These are phyloP conservation scores for Colletotrichum liaoningense DNA, from an alignment of 2,329 filamentous ascomycete species.

Conservation along the genomic window DNA sequence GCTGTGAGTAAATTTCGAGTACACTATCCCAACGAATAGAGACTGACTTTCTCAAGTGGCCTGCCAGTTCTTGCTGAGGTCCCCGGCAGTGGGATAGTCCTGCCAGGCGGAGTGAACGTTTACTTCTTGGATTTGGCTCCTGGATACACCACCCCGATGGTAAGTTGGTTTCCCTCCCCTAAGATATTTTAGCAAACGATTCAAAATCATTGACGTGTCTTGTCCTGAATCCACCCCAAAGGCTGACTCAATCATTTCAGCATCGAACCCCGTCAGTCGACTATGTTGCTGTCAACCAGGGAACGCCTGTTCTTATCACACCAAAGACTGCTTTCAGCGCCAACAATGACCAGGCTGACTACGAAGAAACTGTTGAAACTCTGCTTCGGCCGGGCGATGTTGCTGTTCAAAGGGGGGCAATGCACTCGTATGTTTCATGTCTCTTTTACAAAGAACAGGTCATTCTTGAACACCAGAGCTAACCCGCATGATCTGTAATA, in stretches of 20 bases:
- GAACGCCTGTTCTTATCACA: neutral
- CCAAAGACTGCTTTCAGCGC: slow-evolving; percentile 5
- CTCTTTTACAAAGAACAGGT: neutral
- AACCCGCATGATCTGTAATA: neutral
- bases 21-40: too few species aligned
- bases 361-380: slow-evolving; percentile 2
- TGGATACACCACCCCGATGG: slow-evolving; percentile 11
- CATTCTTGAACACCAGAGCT: neutral
- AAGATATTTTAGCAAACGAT: too few species aligned
- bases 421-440: slow-evolving; percentile 10
- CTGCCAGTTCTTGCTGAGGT: neutral
- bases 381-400: slow-evolving; percentile 7
- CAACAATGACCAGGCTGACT: neutral
- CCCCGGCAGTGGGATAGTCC: slow-evolving; percentile 6
- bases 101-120: slow-evolving; percentile 15
- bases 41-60: neutral
- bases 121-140: slow-evolving; percentile 19
- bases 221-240: neutral
- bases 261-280: slow-evolving; percentile 18
- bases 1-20: neutral
- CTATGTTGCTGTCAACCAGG: slow-evolving; percentile 3
- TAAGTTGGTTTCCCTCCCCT: neutral
- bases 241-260: neutral
- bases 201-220: too few species aligned
- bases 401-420: slow-evolving; percentile 12